Evolutionary conservation across 83 land plant species (phyloP).

Genomic region (Thuja plicata): DNA sequence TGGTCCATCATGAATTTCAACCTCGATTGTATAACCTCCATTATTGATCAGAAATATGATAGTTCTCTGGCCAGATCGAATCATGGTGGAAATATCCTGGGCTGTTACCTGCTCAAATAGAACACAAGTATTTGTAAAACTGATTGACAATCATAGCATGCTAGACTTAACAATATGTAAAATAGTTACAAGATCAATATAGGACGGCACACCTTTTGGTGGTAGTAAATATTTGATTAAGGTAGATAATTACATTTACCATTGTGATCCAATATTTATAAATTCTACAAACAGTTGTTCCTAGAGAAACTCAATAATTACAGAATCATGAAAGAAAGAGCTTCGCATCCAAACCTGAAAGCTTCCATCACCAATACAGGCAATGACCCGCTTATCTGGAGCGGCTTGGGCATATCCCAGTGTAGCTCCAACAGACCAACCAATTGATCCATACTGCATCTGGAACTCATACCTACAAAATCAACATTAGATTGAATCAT

Average conservation of each 20-base stretch:
- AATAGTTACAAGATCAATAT: neutral
- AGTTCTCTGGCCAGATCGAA: slow-evolving; percentile 39
- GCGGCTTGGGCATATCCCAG: slow-evolving; percentile 78
- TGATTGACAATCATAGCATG: neutral
- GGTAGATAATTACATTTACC: neutral
- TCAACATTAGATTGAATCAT: neutral
- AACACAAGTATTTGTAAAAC: neutral
- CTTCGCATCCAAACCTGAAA: slow-evolving; percentile 78
- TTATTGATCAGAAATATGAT: slow-evolving; percentile 51
- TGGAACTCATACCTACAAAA: slow-evolving; percentile 73
- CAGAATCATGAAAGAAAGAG: slow-evolving; percentile 8
- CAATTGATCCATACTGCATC: slow-evolving; percentile 86
- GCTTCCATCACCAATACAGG: slow-evolving; percentile 86
- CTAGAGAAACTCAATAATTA: neutral
- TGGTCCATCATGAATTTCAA: slow-evolving; percentile 62
- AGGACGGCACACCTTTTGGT: neutral
- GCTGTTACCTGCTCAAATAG: slow-evolving; percentile 39
- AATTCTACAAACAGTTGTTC: neutral
- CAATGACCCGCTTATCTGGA: slow-evolving; percentile 62
- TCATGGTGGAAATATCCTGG: slow-evolving; percentile 64
- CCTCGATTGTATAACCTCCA: slow-evolving; percentile 69
- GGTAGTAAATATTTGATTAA: neutral
- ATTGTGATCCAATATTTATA: neutral
- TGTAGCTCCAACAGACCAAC: slow-evolving; percentile 85
- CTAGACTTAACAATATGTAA: neutral